A percentile compares a stretch with the other conserved stretches of the same genome.
phyloP scores from a whole-genome alignment of 106 monocot genomes.

The Cymbidium sinense region DNA sequence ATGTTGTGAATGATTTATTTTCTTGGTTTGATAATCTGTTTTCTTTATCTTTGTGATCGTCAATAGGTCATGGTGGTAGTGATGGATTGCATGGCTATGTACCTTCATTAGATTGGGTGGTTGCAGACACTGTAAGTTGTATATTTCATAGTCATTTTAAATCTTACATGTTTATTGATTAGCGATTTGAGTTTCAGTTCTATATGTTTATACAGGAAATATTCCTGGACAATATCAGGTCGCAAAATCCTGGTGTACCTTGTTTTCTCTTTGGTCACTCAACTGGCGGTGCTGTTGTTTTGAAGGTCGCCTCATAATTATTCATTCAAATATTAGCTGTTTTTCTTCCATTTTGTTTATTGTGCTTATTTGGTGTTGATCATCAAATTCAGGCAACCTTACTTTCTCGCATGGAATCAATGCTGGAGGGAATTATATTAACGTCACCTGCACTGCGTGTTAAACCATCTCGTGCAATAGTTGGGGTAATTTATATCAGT shows the following conservation, averaged over 20 bases:
- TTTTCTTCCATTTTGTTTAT: background rate
- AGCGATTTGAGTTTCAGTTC: background rate
- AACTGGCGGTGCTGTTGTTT: conserved; percentile 92
- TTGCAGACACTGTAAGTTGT: conserved; percentile 75
- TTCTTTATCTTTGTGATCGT: background rate
- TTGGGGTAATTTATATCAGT: conserved; percentile 51
- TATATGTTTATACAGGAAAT: conserved; percentile 27
- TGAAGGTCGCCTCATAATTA: conserved; percentile 68
- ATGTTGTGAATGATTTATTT: no score
- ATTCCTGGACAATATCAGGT: conserved; percentile 62
- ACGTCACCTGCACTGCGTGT: conserved; percentile 94
- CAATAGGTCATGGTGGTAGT: conserved; percentile 91
- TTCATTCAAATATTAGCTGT: background rate
- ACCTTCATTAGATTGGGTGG: conserved; percentile 86
- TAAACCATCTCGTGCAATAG: conserved; percentile 88
- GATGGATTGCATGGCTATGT: conserved; percentile 98
- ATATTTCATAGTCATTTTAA: background rate
- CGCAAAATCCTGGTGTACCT: conserved; percentile 66
- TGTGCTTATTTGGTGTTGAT: background rate
- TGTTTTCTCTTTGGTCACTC: conserved; percentile 94
- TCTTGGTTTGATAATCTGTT: background rate
- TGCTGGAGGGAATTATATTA: conserved; percentile 79
- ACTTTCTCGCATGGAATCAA: conserved; percentile 37
- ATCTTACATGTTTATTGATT: background rate
- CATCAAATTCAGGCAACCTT: conserved; percentile 63